Conservation (phyloP, 2,329 filamentous ascomycete species). For the Coniochaeta prunicola region DNA sequence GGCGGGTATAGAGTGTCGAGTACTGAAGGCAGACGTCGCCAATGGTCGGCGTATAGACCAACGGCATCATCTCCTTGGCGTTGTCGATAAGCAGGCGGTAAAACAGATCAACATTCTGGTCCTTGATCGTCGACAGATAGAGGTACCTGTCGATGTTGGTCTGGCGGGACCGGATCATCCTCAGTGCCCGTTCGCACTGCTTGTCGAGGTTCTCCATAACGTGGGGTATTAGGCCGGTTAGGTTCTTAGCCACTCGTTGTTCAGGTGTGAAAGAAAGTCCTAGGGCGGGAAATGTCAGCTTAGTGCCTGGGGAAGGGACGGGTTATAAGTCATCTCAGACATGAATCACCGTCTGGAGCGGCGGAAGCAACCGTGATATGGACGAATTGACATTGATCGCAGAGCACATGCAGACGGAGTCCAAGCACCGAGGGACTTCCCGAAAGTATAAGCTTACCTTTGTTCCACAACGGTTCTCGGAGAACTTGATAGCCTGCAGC, state of each 20-base stretch:
- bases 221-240: conserved; percentile 59
- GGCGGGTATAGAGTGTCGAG: conserved; percentile 90
- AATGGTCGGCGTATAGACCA: conserved; percentile 85
- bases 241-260: conserved; percentile 56
- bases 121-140: conserved; percentile 70
- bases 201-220: conserved; percentile 53
- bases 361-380: neutral
- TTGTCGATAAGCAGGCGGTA: conserved; percentile 76
- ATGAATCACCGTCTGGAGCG: conserved; percentile 3
- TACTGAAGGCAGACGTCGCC: conserved; percentile 96
- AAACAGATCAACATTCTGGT: conserved; percentile 73
- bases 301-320: neutral
- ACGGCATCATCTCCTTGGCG: conserved; percentile 68
- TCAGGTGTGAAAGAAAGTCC: conserved; percentile 59
- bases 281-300: conserved; percentile 19
- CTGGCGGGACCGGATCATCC: conserved; percentile 62
- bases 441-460: conserved; percentile 38
- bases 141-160: conserved; percentile 76
- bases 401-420: neutral
- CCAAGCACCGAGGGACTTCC: neutral
- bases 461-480: conserved; percentile 57
- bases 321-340: neutral
- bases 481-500: conserved; percentile 56
- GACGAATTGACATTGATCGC: neutral
- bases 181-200: conserved; percentile 60